phyloP scores from a whole-genome alignment of 768 basidiomycete genomes.

The Gymnopilus junonius region DNA sequence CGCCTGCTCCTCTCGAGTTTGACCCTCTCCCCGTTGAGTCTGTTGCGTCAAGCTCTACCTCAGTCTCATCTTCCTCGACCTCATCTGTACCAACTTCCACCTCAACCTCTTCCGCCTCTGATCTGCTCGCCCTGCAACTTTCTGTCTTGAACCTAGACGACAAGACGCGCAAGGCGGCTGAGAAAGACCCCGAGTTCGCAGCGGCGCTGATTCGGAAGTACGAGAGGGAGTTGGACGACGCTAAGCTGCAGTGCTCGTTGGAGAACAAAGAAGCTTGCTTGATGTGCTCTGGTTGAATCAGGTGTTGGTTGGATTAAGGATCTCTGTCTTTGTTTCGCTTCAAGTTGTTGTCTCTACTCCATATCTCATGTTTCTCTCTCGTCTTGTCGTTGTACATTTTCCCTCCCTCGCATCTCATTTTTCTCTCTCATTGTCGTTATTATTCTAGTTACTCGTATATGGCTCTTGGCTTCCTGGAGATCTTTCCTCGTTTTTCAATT shows the following conservation, averaged over 20 bases:
- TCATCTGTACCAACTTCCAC: not conserved
- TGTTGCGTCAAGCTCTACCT: not conserved
- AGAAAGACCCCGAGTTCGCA: constrained; percentile 73
- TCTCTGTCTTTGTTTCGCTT: not conserved
- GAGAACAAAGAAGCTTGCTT: constrained; percentile 95
- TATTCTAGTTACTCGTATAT: no score
- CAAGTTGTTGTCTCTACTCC: no score
- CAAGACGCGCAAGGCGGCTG: constrained; percentile 55
- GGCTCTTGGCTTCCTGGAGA: no score
- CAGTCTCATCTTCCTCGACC: not conserved
- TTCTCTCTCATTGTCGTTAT: no score
- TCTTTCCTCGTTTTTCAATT: no score
- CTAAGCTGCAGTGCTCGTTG: constrained; percentile 79
- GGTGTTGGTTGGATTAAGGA: no score
- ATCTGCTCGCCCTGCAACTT: constrained; percentile 25
- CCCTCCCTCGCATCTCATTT: no score
- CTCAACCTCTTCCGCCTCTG: constrained; percentile 19
- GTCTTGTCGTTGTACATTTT: no score
- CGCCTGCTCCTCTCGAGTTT: constrained; percentile 21
- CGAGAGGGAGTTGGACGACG: constrained; percentile 80
- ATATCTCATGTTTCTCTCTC: no score
- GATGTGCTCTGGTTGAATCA: constrained; percentile 86
- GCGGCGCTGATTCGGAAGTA: constrained; percentile 74
- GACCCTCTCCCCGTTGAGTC: constrained; percentile 4
- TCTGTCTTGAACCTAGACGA: constrained; percentile 50